Base-by-base conservation (phyloP, 805 yeast genomes). In the Candida quercuum region DNA sequence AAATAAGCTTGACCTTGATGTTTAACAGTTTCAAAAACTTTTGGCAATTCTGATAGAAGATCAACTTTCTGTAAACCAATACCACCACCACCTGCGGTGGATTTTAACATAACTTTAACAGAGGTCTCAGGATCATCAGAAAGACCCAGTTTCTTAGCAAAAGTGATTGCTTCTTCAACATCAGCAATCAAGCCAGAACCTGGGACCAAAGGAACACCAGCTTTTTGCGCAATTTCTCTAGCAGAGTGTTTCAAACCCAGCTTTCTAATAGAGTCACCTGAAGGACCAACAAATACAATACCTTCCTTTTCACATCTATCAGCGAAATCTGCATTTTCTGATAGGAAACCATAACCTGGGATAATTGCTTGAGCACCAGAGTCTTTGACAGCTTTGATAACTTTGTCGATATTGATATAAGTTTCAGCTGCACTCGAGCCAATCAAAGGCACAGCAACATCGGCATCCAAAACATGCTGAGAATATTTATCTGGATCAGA, bases 61-160 rank as follows among this genome's bases (percentile, higher is more conserved):
- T 89, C 96, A 41, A 89, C 97, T 57, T 88, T 85, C 61, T 91
- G 97, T 50, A 91, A 68, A 47, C 99, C 99, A 55, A 91, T 91
- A 64, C 99, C 99, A 63, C 99, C 99, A 56, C 99, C 99, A 59
- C 99, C 99, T 19, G 98, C 98, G 43, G 99, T 93, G 19, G 95
- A 84, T 63, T 91, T 91, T 35, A 93, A 86, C 98, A 91, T 91
- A 24, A 91, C 77, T 21, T 98, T 98, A 52, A 86, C 93, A 15
- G 70, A 73, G 27, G 56, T 56, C 32, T 50, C 57, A 25, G 57
- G 57, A 39, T 54, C 56, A 40, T 54, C 48, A 7, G 59, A 52
- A 28, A 54, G 31, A 40, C 74, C 84, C 35, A 91, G 67, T 51
- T 74, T 65, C 14, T 75, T 78, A 13, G 96, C 98, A 45, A 81